Base-by-base conservation (phyloP, 371 early-diverging fungal genomes). In the Mucor ambiguus region DNA sequence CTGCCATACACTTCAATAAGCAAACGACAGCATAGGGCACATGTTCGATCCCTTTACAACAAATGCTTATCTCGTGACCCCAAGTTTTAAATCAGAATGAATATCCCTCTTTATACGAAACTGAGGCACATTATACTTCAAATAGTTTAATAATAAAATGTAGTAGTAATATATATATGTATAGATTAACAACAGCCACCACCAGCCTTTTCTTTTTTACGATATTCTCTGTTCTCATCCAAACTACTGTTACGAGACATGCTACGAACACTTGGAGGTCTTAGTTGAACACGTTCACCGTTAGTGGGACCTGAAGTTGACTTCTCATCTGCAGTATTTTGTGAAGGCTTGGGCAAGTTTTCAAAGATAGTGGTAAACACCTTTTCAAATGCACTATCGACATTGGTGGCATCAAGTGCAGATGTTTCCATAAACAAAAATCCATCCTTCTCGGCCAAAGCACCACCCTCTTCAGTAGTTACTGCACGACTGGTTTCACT, bases 361-460 rank as follows among this genome's bases (percentile, higher is more conserved):
- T 70, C 72, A 60, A 77, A 83, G 37, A 83, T 81, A 1, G 74
- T 78, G 56, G 76, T 67, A 59, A 83, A 78, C 6, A 83, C 79
- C 28, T 74, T 78, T 32, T 72, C 80, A 67, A 82, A 82, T 3
- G 83, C 91, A 61, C 91, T 89, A 57, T 95, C 92, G 41, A 98
- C 95, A 62, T 96, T 95, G 63, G 88, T 89, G 44, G 96, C 92
- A 20, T 94, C 93, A 74, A 96, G 92, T 46, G 98, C 98, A 18
- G 94, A 94, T 0, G 98, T 93, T 76, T 98, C 98, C 80, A 94
- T 89, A 76, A 95, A 97, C 64, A 95, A 80, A 64, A 96, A 85
- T 9, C 90, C 92, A 69, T 96, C 86, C 59, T 91, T 85, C 61
- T 88, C 82, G 44, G 98, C 96, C 85, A 96, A 94, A 16, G 89